Evolutionary conservation across 306 rosid genomes (phyloP).

Genomic region (Prinsepia uniflora): DNA sequence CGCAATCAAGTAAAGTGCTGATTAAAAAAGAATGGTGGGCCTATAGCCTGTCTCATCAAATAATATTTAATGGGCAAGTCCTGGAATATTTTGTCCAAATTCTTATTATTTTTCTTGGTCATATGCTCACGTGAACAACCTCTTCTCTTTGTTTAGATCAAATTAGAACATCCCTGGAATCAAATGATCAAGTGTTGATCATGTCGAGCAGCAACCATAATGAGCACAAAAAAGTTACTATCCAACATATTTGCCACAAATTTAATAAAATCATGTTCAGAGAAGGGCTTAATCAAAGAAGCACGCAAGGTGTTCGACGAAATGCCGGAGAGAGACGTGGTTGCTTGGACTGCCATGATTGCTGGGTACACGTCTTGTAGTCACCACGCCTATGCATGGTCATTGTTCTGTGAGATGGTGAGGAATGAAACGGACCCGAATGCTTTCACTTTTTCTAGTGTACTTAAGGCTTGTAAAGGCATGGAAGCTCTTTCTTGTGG

Average conservation of each 20-base stretch:
- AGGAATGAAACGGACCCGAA: constrained; percentile 39
- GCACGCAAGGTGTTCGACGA: constrained; percentile 64
- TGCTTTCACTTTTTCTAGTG: constrained; percentile 60
- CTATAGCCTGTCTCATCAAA: background rate
- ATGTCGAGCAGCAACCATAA: constrained; percentile 13
- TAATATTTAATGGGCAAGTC: background rate
- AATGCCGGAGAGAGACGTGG: constrained; percentile 58
- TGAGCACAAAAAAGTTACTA: constrained; percentile 25
- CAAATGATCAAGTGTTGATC: background rate
- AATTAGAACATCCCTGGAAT: too few relatives aligned
- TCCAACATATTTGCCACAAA: constrained; percentile 44
- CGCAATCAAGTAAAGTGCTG: background rate
- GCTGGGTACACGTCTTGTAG: constrained; percentile 55
- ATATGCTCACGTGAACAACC: too few relatives aligned
- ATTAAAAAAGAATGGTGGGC: background rate
- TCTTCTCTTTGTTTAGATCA: too few relatives aligned
- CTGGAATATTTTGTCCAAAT: background rate
- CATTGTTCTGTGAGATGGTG: constrained; percentile 49
- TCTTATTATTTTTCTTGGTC: too few relatives aligned
- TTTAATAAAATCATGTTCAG: constrained; percentile 41
- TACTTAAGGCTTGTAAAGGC: constrained; percentile 63
- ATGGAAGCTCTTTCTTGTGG: constrained; percentile 53
- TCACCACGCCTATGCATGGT: constrained; percentile 45
- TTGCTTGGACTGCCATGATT: constrained; percentile 72
- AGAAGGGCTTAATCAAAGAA: constrained; percentile 37